phyloP scores from a whole-genome alignment of 2,329 filamentous ascomycete species.

The Xylaria digitata region DNA sequence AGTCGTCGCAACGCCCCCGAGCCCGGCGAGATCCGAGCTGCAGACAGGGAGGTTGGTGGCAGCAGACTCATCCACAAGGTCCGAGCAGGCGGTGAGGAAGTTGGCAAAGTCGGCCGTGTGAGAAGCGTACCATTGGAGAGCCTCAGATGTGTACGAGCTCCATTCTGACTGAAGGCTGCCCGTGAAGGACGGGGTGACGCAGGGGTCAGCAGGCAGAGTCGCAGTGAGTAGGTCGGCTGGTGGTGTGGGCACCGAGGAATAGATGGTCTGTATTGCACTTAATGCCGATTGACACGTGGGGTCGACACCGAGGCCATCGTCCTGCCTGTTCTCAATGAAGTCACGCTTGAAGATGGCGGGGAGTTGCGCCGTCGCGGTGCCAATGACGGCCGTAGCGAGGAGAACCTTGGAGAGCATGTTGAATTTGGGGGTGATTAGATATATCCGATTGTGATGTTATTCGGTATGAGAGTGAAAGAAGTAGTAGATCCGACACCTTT shows the following conservation, averaged over 20 bases:
- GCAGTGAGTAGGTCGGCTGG: conserved; percentile 35
- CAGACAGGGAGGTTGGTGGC: conserved; percentile 35
- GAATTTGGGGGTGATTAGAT: neutral
- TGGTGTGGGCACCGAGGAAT: conserved; percentile 38
- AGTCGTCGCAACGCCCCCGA: conserved; percentile 4
- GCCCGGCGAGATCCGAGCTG: conserved; percentile 16
- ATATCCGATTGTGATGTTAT: neutral
- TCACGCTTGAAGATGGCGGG: conserved; percentile 39
- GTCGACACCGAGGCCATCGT: conserved; percentile 18
- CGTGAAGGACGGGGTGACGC: conserved; percentile 40
- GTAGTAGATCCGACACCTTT: neutral
- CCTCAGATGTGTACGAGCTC: conserved; percentile 40
- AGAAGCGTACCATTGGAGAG: conserved; percentile 40
- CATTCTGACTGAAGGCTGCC: conserved; percentile 40
- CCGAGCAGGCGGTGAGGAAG: conserved; percentile 39
- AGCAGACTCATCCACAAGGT: conserved; percentile 27
- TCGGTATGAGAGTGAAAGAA: no score
- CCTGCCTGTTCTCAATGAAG: conserved; percentile 39
- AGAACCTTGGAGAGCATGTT: conserved; percentile 36
- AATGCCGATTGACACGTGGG: conserved; percentile 40
- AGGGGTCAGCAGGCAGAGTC: conserved; percentile 39
- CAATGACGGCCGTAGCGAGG: conserved; percentile 35
- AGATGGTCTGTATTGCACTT: conserved; percentile 34
- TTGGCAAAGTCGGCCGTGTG: conserved; percentile 40
- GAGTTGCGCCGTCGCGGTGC: conserved; percentile 39